Evolutionary conservation across 306 rosid genomes (phyloP), one percentile per base, ranked within the genome.

Genomic region (Dalbergia oliveri): DNA sequence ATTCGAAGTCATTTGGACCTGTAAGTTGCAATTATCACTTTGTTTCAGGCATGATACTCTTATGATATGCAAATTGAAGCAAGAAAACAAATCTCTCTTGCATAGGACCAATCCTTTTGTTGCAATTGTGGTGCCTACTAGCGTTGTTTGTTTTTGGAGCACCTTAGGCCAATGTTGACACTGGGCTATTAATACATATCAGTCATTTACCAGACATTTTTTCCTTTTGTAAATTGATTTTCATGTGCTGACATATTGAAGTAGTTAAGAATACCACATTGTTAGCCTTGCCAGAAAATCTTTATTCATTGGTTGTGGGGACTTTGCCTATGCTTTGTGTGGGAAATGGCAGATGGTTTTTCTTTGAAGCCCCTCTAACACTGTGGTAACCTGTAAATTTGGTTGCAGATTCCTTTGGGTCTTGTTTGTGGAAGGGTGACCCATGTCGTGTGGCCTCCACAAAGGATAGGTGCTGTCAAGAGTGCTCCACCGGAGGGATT

Each of bases 361-460:
- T 23, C n/a, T 45, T 82, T 69, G 51, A 19, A 68, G 65, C 58
- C 75, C 23, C 39, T 33, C 61, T 18, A 34, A 76, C 57, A 39
- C 45, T 50, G 53, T 69, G 64, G 76, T 84, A 79, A 74, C 47
- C 62, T 74, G 71, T 31, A 47, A n/a, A 56, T 66, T 45, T 70
- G 67, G 84, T 78, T 80, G 89, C 97, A 93, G 99, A 86, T 95
- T 81, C 97, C 96, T 58, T 56, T 93, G 81, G 99, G 87, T 76
- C 83, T 95, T 72, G 57, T 93, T 77, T 77, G 86, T 74, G 98
- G 98, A 87, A 91, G 90, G 87, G 99, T 87, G 86, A 90, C 96
- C 57, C 94, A 91, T 76, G 51, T 93, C 68, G 93, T 91, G 78
- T 95, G 99, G 98, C 99, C 99, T 81, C 97, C 97, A 78, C 94